Conservation (phyloP, 768 basidiomycete genomes). For the Dendrothele bispora region DNA sequence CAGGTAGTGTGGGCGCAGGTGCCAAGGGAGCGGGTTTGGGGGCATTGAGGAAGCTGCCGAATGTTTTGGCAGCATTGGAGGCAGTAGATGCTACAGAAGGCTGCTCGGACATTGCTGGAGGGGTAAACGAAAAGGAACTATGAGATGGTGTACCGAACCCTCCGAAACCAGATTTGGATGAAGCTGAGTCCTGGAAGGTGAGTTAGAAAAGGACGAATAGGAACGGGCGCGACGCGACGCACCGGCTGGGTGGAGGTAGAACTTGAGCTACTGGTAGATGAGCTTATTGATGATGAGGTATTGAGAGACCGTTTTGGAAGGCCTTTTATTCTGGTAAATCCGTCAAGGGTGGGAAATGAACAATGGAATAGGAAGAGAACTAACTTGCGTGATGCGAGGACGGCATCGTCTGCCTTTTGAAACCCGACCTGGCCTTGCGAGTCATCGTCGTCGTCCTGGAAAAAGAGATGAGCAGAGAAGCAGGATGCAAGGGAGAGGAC, state of each 20-base stretch:
- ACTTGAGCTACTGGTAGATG: slow-evolving; percentile 23
- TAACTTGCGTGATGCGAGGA: slow-evolving; percentile 58
- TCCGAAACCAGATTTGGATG: slow-evolving; percentile 51
- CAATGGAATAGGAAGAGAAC: slow-evolving; percentile 25
- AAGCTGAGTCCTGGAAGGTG: slow-evolving; percentile 18
- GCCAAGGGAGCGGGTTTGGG: slow-evolving; percentile 11
- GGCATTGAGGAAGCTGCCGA: slow-evolving; percentile 43
- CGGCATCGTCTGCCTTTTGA: slow-evolving; percentile 58
- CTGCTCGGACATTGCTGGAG: slow-evolving; percentile 25
- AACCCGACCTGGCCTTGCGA: slow-evolving; percentile 37
- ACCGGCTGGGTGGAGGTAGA: slow-evolving; percentile 13
- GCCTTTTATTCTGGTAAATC: slow-evolving; percentile 53
- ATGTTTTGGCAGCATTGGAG: slow-evolving; percentile 51
- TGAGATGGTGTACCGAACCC: slow-evolving; percentile 46
- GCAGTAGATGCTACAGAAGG: slow-evolving; percentile 34
- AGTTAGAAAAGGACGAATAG: slow-evolving; percentile 3
- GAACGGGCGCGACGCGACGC: slow-evolving; percentile 9
- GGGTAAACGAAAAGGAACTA: slow-evolving; percentile 39
- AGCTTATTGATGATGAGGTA: slow-evolving; percentile 19
- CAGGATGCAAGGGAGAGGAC: slow-evolving; percentile 12
- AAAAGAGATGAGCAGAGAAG: background rate
- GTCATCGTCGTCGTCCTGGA: slow-evolving; percentile 41
- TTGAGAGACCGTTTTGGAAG: slow-evolving; percentile 52
- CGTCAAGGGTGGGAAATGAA: slow-evolving; percentile 10
- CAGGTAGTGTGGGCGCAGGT: slow-evolving; percentile 14